A percentile compares a stretch with the other conserved stretches of the same genome.
phyloP scores from a whole-genome alignment of 768 basidiomycete genomes.

The Candolleomyces aberdarensis region DNA sequence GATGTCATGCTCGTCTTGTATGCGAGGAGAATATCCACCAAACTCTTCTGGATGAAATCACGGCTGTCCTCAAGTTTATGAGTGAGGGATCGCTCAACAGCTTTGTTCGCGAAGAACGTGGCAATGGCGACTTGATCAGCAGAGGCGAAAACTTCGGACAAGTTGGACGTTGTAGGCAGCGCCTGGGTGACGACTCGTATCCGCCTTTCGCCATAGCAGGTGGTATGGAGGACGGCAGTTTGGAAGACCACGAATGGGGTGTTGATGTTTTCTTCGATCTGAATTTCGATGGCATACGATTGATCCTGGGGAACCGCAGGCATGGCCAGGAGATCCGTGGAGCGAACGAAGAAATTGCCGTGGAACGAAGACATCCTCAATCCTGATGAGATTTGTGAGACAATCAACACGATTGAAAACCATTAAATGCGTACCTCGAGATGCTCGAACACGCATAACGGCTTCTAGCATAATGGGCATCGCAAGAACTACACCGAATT shows the following conservation, averaged over 20 bases:
- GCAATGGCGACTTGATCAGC: conserved; percentile 87
- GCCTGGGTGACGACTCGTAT: conserved; percentile 90
- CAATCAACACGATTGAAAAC: not conserved
- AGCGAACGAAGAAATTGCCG: conserved; percentile 97
- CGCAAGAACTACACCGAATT: conserved; percentile 90
- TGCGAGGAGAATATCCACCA: conserved; percentile 79
- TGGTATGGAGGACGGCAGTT: conserved; percentile 92
- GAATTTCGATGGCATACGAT: conserved; percentile 92
- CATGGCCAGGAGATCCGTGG: conserved; percentile 93
- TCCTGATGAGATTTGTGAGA: conserved; percentile 39
- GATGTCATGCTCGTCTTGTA: conserved; percentile 98
- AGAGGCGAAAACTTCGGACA: conserved; percentile 87
- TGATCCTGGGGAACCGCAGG: conserved; percentile 96
- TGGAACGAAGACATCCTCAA: conserved; percentile 97
- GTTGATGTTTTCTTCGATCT: conserved; percentile 92
- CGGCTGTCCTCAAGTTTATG: conserved; percentile 88
- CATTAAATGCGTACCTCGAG: conserved; percentile 57
- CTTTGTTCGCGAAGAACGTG: conserved; percentile 86
- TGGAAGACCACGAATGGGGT: conserved; percentile 92
- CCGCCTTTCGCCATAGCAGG: conserved; percentile 87
- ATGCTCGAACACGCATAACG: conserved; percentile 97
- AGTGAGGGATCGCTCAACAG: conserved; percentile 82
- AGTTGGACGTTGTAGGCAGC: conserved; percentile 81
- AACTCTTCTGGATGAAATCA: conserved; percentile 77
- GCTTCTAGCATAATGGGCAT: conserved; percentile 96